phyloP scores from a whole-genome alignment of 129 eudicot species.

The Logfia minima region DNA sequence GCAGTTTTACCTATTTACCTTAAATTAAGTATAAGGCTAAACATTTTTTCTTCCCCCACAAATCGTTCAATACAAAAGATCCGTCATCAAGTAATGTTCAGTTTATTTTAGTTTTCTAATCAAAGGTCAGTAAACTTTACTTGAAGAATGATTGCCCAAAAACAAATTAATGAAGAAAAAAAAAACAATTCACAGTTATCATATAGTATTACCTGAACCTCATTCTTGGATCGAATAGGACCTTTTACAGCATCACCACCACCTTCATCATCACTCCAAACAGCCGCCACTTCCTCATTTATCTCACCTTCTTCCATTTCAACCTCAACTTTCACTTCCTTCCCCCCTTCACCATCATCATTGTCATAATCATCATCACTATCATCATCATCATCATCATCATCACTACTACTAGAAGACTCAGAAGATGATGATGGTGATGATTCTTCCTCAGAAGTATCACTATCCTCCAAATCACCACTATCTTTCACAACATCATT shows the following conservation, averaged over 20 bases:
- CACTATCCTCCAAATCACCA: constrained; percentile 39
- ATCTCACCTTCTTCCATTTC: neutral
- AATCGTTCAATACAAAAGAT: too few relatives aligned
- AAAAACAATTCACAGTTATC: neutral
- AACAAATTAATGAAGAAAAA: too few relatives aligned
- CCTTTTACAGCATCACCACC: constrained; percentile 44
- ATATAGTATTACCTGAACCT: neutral
- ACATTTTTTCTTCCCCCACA: too few relatives aligned
- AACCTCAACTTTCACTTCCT: neutral
- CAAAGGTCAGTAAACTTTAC: neutral
- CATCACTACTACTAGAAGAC: constrained; percentile 47
- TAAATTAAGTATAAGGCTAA: too few relatives aligned
- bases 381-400: constrained; percentile 31
- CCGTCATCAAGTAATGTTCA: too few relatives aligned
- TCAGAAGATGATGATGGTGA: constrained; percentile 42
- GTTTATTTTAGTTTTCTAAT: too few relatives aligned
- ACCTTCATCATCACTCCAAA: constrained; percentile 44
- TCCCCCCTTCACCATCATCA: constrained; percentile 12
- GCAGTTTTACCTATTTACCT: too few relatives aligned
- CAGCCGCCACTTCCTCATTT: neutral
- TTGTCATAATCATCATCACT: constrained; percentile 17
- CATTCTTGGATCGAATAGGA: constrained; percentile 57
- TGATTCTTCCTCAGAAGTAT: constrained; percentile 43
- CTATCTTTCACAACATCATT: constrained; percentile 27
- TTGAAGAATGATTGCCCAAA: too few relatives aligned